These are phyloP conservation scores for Termitomyces heimii DNA, from an alignment of 768 basidiomycete species.

Conservation along the genomic window DNA sequence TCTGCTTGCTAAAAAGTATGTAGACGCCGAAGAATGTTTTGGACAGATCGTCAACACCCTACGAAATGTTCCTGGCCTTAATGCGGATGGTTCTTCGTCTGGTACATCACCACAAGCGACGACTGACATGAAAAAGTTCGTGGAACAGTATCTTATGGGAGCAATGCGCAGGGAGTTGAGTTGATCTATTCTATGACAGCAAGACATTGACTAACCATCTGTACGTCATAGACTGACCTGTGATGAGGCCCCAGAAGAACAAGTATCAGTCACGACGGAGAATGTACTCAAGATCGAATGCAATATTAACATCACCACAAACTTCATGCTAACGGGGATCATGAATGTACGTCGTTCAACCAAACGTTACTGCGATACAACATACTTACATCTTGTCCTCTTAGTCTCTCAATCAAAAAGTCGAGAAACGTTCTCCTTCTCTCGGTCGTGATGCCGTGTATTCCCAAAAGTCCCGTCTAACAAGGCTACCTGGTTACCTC, in stretches of 20 bases:
- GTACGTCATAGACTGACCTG: slow-evolving; percentile 57
- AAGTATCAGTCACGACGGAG: slow-evolving; percentile 55
- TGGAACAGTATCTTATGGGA: slow-evolving; percentile 79
- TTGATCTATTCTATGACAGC: neutral
- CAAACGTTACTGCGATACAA: neutral
- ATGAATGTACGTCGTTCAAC: slow-evolving; percentile 46
- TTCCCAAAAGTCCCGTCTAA: slow-evolving; percentile 72
- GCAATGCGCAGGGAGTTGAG: slow-evolving; percentile 65
- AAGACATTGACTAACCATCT: neutral
- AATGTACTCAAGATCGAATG: slow-evolving; percentile 86
- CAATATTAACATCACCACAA: slow-evolving; percentile 83
- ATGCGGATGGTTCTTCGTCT: slow-evolving; percentile 11
- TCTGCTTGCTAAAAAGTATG: neutral
- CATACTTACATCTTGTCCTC: neutral
- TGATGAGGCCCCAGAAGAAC: slow-evolving; percentile 79
- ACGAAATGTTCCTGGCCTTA: slow-evolving; percentile 57
- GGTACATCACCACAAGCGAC: slow-evolving; percentile 16
- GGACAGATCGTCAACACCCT: slow-evolving; percentile 66
- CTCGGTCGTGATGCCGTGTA: slow-evolving; percentile 81
- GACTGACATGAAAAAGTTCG: slow-evolving; percentile 48
- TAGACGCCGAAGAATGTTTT: slow-evolving; percentile 91
- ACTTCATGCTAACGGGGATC: slow-evolving; percentile 86
- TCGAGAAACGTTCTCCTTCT: slow-evolving; percentile 79
- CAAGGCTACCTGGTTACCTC: slow-evolving; percentile 79
- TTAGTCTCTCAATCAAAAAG: slow-evolving; percentile 80